A percentile compares a stretch with the other conserved stretches of the same genome.
These are phyloP conservation scores for Flueggea neowawraea DNA, from an alignment of 441 rosid species.

Conservation along the genomic window DNA sequence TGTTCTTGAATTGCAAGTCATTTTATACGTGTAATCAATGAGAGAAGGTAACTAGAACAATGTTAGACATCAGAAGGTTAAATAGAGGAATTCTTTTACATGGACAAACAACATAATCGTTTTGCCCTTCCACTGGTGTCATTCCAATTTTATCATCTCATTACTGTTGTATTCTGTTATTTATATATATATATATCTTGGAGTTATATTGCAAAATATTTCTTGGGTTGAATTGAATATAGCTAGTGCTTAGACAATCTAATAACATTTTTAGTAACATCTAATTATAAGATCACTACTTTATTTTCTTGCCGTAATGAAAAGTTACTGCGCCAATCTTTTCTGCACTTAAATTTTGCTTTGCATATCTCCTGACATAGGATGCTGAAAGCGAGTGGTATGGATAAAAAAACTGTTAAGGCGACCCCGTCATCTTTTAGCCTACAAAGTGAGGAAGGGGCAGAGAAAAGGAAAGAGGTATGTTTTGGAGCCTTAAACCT, in stretches of 20 bases:
- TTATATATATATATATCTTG: too few relatives aligned
- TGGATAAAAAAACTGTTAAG: slow-evolving; percentile 57
- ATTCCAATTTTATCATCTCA: too few relatives aligned
- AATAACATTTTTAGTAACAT: too few relatives aligned
- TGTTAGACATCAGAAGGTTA: background rate
- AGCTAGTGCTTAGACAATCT: too few relatives aligned
- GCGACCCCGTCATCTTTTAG: slow-evolving; percentile 50
- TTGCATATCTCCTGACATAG: slow-evolving; percentile 18
- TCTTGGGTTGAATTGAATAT: too few relatives aligned
- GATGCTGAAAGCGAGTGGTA: slow-evolving; percentile 39
- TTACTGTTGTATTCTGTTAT: too few relatives aligned
- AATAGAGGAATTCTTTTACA: background rate
- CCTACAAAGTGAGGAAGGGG: slow-evolving; percentile 37
- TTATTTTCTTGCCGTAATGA: too few relatives aligned
- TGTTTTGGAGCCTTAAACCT: background rate
- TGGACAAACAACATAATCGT: too few relatives aligned
- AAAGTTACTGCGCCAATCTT: background rate
- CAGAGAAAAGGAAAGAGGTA: slow-evolving; percentile 63
- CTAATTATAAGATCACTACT: too few relatives aligned
- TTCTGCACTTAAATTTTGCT: background rate
- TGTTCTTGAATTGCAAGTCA: background rate
- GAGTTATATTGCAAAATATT: too few relatives aligned
- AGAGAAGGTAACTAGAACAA: background rate
- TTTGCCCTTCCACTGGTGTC: too few relatives aligned
- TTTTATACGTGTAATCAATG: background rate